A percentile compares a stretch with the other conserved stretches of the same genome.
Conservation (phyloP, 495 filamentous ascomycete species). For the Acidomyces sp. region DNA sequence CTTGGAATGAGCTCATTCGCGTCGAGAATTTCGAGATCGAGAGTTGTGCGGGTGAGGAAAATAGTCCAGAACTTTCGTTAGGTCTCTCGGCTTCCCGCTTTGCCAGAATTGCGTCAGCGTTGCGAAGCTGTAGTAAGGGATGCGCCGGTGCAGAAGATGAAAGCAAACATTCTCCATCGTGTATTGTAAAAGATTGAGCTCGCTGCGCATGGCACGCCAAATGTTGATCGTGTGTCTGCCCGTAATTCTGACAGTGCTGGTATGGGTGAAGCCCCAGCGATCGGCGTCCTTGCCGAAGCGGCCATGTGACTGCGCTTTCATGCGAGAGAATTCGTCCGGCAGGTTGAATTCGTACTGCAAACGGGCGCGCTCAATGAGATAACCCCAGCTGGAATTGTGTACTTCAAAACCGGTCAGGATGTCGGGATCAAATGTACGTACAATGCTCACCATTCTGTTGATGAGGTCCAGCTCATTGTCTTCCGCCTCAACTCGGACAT, state of each 20-base stretch:
- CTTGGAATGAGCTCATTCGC: slow-evolving; percentile 76
- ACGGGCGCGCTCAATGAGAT: slow-evolving; percentile 78
- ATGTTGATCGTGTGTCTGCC: slow-evolving; percentile 95
- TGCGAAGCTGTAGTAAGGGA: slow-evolving; percentile 72
- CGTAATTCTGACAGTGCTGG: slow-evolving; percentile 73
- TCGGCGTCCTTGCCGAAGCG: slow-evolving; percentile 76
- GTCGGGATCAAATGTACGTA: slow-evolving; percentile 74
- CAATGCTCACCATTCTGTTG: slow-evolving; percentile 70
- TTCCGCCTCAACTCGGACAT: slow-evolving; percentile 58
- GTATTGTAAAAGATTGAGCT: slow-evolving; percentile 82
- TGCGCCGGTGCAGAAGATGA: slow-evolving; percentile 78
- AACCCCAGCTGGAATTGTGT: slow-evolving; percentile 86
- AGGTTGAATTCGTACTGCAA: slow-evolving; percentile 80
- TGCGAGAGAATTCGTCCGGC: slow-evolving; percentile 78
- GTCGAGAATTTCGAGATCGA: slow-evolving; percentile 84
- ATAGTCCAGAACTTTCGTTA: slow-evolving; percentile 67
- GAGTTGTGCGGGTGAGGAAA: slow-evolving; percentile 60
- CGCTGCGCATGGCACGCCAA: slow-evolving; percentile 88
- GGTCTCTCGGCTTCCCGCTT: slow-evolving; percentile 49
- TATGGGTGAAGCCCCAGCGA: slow-evolving; percentile 84
- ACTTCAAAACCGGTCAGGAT: slow-evolving; percentile 94
- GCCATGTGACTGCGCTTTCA: slow-evolving; percentile 68
- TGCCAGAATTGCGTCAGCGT: slow-evolving; percentile 73
- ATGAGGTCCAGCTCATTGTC: slow-evolving; percentile 71
- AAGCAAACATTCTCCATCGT: slow-evolving; percentile 95